These are phyloP conservation scores for Blastomyces parvus DNA, from an alignment of 2,329 filamentous ascomycete species.

Conservation along the genomic window DNA sequence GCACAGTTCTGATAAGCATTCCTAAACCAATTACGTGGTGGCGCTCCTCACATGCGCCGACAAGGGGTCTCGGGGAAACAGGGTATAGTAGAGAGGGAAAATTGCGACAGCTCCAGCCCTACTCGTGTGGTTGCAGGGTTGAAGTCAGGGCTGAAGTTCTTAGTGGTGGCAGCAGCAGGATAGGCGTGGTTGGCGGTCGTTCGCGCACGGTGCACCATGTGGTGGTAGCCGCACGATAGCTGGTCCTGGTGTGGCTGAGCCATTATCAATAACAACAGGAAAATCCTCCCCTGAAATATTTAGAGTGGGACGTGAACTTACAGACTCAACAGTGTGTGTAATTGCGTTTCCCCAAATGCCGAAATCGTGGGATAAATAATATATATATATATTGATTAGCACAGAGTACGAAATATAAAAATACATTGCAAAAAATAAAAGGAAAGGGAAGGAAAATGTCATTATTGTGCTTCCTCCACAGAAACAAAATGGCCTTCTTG, in stretches of 20 bases:
- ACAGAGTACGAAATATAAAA: neutral
- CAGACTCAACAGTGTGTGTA: neutral
- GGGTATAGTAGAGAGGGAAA: neutral
- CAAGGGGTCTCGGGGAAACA: neutral
- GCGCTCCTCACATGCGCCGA: neutral
- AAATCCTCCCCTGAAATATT: neutral
- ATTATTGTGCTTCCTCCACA: neutral
- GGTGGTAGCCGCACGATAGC: neutral
- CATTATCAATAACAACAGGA: neutral
- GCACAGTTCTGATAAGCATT: neutral
- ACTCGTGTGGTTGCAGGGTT: too few relatives aligned
- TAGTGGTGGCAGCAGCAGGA: neutral
- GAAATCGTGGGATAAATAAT: neutral
- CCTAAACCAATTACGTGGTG: neutral
- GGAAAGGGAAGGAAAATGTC: neutral
- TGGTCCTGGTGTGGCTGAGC: neutral
- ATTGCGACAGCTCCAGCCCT: neutral
- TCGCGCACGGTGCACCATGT: neutral
- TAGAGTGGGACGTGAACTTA: neutral
- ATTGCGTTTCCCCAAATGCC: neutral
- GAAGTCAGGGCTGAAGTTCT: neutral
- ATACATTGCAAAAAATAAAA: neutral
- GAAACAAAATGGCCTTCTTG: neutral
- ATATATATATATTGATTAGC: neutral
- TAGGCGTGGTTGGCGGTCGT: neutral